Conservation (phyloP, 2,329 filamentous ascomycete species). For the Parastagonospora avenae region DNA sequence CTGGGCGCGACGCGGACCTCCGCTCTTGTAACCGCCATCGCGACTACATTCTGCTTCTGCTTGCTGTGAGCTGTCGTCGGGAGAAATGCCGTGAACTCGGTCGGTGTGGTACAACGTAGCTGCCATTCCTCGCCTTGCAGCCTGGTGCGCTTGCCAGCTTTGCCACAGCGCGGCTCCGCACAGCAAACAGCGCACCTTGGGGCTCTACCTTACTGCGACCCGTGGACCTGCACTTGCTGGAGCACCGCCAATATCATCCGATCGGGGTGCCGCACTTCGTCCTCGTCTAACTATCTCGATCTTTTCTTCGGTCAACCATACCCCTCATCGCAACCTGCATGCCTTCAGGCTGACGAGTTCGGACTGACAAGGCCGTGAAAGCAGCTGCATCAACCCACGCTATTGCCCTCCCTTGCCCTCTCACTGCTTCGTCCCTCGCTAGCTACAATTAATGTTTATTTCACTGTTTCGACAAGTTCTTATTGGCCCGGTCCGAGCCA, state of each 20-base stretch:
- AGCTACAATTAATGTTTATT: slow-evolving; percentile 13
- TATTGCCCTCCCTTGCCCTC: slow-evolving; percentile 8
- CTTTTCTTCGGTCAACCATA: background rate
- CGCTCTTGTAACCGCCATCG: background rate
- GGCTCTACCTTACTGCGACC: slow-evolving; percentile 1
- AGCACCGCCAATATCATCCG: slow-evolving; percentile 6
- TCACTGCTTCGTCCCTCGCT: slow-evolving; percentile 1
- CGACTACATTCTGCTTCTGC: slow-evolving; percentile 3
- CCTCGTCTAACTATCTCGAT: background rate
- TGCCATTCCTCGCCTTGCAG: slow-evolving; percentile 7
- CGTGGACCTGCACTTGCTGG: slow-evolving; percentile 4
- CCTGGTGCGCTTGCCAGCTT: slow-evolving; percentile 12
- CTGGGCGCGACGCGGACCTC: slow-evolving; percentile 15
- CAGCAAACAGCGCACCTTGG: background rate
- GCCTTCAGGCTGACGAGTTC: slow-evolving; percentile 1
- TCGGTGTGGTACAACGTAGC: slow-evolving; percentile 14
- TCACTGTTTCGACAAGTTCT: background rate
- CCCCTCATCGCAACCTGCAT: background rate
- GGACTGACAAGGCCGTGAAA: slow-evolving; percentile 18
- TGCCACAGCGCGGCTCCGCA: background rate
- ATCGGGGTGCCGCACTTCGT: background rate
- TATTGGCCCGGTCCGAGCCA: background rate
- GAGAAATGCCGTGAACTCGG: slow-evolving; percentile 5
- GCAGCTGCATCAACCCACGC: slow-evolving; percentile 5
- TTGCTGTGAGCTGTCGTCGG: slow-evolving; percentile 1